These are phyloP conservation scores for Cordyceps pruinosa DNA, from an alignment of 2,329 filamentous ascomycete genomes.

Conservation along the genomic window DNA sequence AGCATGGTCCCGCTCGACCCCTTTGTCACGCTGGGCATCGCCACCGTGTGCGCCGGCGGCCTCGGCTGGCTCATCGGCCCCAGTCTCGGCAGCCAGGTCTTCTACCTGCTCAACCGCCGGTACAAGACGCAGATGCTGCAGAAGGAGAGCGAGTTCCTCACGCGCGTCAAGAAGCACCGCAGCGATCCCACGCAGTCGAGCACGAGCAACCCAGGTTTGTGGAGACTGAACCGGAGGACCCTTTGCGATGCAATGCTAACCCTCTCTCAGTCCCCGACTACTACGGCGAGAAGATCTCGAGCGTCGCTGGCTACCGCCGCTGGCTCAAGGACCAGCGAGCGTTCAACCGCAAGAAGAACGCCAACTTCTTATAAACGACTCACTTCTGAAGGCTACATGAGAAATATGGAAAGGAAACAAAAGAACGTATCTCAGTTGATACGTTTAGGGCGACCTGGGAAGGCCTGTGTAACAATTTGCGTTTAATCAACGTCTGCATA, in stretches of 20 bases:
- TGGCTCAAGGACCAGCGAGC: conserved; percentile 98
- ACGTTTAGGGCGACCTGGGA: conserved; percentile 7
- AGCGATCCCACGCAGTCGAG: conserved; percentile 88
- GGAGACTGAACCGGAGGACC: neutral
- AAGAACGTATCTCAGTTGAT: conserved; percentile 12
- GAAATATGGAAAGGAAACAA: conserved; percentile 4
- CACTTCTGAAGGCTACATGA: neutral
- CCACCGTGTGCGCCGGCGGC: conserved; percentile 69
- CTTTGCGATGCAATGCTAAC: conserved; percentile 16
- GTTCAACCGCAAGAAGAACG: conserved; percentile 91
- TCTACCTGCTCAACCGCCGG: conserved; percentile 67
- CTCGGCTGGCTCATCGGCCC: conserved; percentile 85
- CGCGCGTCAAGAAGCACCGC: conserved; percentile 82
- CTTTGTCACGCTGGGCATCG: conserved; percentile 74
- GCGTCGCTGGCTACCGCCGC: conserved; percentile 80
- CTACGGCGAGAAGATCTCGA: conserved; percentile 97
- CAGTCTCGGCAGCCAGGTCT: conserved; percentile 70
- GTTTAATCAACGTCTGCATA: conserved; percentile 13
- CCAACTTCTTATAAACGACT: conserved; percentile 47
- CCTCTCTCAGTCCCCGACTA: conserved; percentile 71
- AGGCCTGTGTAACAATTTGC: conserved; percentile 9
- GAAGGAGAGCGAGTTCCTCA: conserved; percentile 94
- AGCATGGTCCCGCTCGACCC: conserved; percentile 77
- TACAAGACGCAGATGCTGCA: conserved; percentile 66
- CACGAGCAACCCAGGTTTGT: conserved; percentile 70